Evolutionary conservation across 805 yeast species (phyloP).

Genomic region (Candida koratica): DNA sequence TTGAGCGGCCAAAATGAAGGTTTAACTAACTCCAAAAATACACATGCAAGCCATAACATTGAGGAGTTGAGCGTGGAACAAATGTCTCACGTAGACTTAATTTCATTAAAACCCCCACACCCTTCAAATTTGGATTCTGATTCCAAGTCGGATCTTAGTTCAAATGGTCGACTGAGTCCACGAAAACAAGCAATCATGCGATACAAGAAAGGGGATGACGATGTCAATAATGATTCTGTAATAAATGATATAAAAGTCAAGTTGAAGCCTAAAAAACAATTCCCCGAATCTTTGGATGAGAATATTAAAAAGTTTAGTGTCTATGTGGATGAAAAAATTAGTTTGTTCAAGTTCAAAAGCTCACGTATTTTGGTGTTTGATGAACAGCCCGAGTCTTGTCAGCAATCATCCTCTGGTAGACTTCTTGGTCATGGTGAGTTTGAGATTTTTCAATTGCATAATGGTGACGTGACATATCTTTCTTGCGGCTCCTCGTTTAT

Average conservation of each 20-base stretch:
- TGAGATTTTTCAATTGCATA: constrained; percentile 56
- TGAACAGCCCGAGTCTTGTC: constrained; percentile 20
- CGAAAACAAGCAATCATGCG: constrained; percentile 38
- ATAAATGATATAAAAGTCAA: constrained; percentile 29
- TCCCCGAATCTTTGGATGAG: not conserved
- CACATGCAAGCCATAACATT: too few relatives aligned
- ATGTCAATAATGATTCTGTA: constrained; percentile 15
- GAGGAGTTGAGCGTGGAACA: too few relatives aligned
- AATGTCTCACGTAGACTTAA: not conserved
- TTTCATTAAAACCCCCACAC: not conserved
- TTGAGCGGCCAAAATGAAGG: not conserved
- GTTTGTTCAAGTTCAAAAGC: constrained; percentile 30
- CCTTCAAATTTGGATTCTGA: constrained; percentile 1
- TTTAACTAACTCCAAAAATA: not conserved
- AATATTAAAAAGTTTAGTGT: constrained; percentile 4
- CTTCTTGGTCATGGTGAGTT: constrained; percentile 59
- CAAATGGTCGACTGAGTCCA: constrained; percentile 25
- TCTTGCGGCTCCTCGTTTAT: constrained; percentile 65
- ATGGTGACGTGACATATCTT: constrained; percentile 55
- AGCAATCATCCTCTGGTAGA: constrained; percentile 33
- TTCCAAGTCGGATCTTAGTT: constrained; percentile 1
- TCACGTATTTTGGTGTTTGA: constrained; percentile 36
- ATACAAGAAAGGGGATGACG: constrained; percentile 31
- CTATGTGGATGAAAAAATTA: constrained; percentile 33
- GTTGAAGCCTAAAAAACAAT: constrained; percentile 16